Conservation (phyloP, 495 filamentous ascomycete species). For the Acidomyces sp. region DNA sequence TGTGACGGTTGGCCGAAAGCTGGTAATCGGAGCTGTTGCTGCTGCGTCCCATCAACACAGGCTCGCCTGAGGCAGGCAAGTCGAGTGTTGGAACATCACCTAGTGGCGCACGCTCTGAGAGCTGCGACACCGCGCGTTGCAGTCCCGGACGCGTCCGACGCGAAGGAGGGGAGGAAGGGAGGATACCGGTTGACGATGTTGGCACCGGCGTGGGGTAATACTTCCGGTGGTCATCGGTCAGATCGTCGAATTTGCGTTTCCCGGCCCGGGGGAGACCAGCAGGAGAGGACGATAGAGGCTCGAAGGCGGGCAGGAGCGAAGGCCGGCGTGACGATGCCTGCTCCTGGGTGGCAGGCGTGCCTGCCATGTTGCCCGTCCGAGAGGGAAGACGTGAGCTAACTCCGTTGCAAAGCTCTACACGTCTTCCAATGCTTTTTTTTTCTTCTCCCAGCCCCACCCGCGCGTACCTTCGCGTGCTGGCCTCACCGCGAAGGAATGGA, state of each 20-base stretch:
- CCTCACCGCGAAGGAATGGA: too few relatives aligned
- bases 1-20: constrained; percentile 75
- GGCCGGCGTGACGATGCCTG: constrained; percentile 29
- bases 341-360: too few relatives aligned
- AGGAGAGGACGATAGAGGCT: constrained; percentile 82
- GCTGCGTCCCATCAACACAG: constrained; percentile 74
- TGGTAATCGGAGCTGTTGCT: constrained; percentile 87
- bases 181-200: constrained; percentile 82
- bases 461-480: too few relatives aligned
- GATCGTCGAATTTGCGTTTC: constrained; percentile 29
- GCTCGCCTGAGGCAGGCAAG: constrained; percentile 70
- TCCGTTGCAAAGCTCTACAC: too few relatives aligned
- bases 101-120: constrained; percentile 74
- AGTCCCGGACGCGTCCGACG: constrained; percentile 39
- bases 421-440: too few relatives aligned
- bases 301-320: constrained; percentile 80
- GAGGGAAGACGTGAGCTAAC: too few relatives aligned
- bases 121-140: constrained; percentile 49
- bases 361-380: too few relatives aligned
- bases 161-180: constrained; percentile 71
- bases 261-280: constrained; percentile 44
- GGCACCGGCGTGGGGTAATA: constrained; percentile 84
- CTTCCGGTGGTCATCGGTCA: constrained; percentile 40
- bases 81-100: constrained; percentile 66
- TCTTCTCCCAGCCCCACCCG: too few relatives aligned